These are phyloP conservation scores for Coemansia sp. DNA, from an alignment of 192 early-diverging fungal genomes.

Conservation along the genomic window DNA sequence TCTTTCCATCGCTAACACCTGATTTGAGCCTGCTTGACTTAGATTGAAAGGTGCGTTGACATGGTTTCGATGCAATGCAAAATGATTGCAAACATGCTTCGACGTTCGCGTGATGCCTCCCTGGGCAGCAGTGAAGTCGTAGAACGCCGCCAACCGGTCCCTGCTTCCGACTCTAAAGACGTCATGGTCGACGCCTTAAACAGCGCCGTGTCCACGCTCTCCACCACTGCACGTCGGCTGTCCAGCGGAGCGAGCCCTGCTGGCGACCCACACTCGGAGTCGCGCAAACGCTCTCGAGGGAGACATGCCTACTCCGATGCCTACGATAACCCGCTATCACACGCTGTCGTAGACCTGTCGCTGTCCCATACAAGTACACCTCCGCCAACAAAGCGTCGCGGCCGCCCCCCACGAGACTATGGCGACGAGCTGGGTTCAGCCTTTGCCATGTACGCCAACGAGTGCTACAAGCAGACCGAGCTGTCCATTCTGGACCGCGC, in stretches of 20 bases:
- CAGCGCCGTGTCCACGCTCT: conserved; percentile 34
- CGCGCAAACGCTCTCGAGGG: conserved; percentile 40
- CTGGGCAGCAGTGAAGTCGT: neutral
- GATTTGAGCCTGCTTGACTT: conserved; percentile 11
- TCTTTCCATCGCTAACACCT: neutral
- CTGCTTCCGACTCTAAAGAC: conserved; percentile 23
- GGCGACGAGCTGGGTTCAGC: conserved; percentile 50
- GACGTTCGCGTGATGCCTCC: conserved; percentile 43
- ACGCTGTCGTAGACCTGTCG: conserved; percentile 9
- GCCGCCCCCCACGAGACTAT: conserved; percentile 53
- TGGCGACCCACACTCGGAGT: conserved; percentile 10
- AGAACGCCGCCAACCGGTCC: neutral
- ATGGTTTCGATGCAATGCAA: conserved; percentile 53
- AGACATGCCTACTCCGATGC: conserved; percentile 4
- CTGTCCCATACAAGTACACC: conserved; percentile 18
- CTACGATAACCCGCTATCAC: neutral
- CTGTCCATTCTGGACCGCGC: conserved; percentile 17
- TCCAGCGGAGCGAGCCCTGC: conserved; percentile 15
- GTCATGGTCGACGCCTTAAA: conserved; percentile 31
- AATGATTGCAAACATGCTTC: conserved; percentile 50
- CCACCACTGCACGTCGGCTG: conserved; percentile 29
- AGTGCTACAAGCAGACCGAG: conserved; percentile 22
- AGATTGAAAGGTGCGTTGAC: conserved; percentile 52
- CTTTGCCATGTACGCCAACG: conserved; percentile 49
- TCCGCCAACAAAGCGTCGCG: conserved; percentile 44